These are phyloP conservation scores for Mucor circinelloides DNA, from an alignment of 371 early-diverging fungal genomes.

Conservation along the genomic window DNA sequence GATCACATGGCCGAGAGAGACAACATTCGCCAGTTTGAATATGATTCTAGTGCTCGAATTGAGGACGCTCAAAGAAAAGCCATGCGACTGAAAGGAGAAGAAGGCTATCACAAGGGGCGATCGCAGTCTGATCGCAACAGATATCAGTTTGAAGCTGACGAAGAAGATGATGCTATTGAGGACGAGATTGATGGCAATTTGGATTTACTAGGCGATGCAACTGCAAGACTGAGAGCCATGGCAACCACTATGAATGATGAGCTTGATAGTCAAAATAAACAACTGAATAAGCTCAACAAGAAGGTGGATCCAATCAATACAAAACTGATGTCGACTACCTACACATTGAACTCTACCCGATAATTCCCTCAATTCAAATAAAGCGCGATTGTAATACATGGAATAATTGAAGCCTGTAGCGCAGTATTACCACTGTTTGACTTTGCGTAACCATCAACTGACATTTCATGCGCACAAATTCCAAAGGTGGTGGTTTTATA, in stretches of 20 bases:
- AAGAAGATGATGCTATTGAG: constrained; percentile 72
- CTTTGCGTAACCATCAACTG: background rate
- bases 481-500: background rate
- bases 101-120: constrained; percentile 61
- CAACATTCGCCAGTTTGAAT: constrained; percentile 44
- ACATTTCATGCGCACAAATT: background rate
- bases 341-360: constrained; percentile 49
- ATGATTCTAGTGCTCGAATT: constrained; percentile 50
- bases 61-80: constrained; percentile 50
- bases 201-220: constrained; percentile 63
- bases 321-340: constrained; percentile 43
- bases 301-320: constrained; percentile 50
- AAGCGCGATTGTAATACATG: background rate
- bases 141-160: constrained; percentile 67
- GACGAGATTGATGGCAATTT: constrained; percentile 81
- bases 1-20: constrained; percentile 47
- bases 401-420: too few species aligned
- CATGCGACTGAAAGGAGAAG: constrained; percentile 48
- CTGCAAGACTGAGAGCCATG: constrained; percentile 71
- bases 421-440: too few species aligned
- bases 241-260: constrained; percentile 74
- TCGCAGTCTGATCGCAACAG: constrained; percentile 59
- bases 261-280: constrained; percentile 69
- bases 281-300: constrained; percentile 28
- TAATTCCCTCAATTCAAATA: constrained; percentile 20